Evolutionary conservation across 2,329 filamentous ascomycete species (phyloP), one percentile per base, ranked within the genome.

Genomic region (Pseudocercospora fuligena): DNA sequence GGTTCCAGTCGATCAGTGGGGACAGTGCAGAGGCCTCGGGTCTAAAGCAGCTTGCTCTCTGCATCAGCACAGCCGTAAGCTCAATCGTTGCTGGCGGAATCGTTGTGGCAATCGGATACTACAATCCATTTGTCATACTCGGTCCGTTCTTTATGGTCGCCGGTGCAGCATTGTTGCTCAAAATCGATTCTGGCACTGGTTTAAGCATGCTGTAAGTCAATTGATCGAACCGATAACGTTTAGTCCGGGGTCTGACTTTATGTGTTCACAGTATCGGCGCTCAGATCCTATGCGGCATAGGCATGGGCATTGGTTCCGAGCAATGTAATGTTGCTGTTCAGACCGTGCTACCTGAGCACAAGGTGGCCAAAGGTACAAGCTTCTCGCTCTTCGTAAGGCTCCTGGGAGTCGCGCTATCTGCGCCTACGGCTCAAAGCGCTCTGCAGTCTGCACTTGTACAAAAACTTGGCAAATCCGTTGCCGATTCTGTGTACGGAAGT

Each of bases 121-220:
- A 82, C 73, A 80, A 78, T 0, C 80, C 80, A 0, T 82, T 82
- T 67, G 80, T 82, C 76, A 73, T 82, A 23, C 31, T 74, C 25
- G 77, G 76, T 1, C 76, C 75, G 2, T 70, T 80, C 14, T 66
- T 82, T 63, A 79, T 80, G 76, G 65, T 78, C 16, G 76, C 82
- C 36, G 81, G 80, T 25, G 78, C 78, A 16, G 81, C 80, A 40
- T 76, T 82, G n/a, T 72, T 82, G 6, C 69, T 66, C 1, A 73
- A 69, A 9, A 43, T 70, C 7, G 36, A 65, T 6, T 61, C 64
- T 1, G 40, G 49, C n/a, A 21, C 56, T 1, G 57, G 56, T 12
- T 33, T 60, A 6, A 67, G 60, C 0, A 25, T 60, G 31, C 70
- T 65, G 68, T 71, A 68, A 59, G 70, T 66, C 21, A 9, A 1